Percentiles rank a stretch among this genome's conserved stretches.
Evolutionary conservation across 768 basidiomycete genomes (phyloP).

Genomic region (Mycena filopes): DNA sequence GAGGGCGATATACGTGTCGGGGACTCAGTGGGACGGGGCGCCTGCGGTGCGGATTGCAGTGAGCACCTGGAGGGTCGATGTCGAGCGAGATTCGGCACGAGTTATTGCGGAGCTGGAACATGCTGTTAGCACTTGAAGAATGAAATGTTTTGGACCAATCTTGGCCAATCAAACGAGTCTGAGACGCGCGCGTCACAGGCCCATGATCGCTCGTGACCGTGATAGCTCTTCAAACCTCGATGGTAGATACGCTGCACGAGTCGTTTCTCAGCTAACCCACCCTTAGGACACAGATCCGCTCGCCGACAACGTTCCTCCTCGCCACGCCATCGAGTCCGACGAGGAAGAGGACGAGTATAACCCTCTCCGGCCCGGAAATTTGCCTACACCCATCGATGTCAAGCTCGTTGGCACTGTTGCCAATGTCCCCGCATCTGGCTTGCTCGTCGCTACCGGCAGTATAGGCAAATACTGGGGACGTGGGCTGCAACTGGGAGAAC

Average conservation of each 20-base stretch:
- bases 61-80: constrained; percentile 31
- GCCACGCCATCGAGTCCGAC: constrained; percentile 73
- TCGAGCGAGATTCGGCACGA: constrained; percentile 17
- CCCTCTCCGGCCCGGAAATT: constrained; percentile 43
- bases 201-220: constrained; percentile 12
- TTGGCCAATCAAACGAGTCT: too few relatives aligned
- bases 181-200: too few relatives aligned
- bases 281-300: constrained; percentile 64
- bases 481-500: constrained; percentile 63
- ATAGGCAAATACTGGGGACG: constrained; percentile 61
- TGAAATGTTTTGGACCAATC: too few relatives aligned
- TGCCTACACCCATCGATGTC: constrained; percentile 41
- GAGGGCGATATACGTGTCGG: constrained; percentile 27
- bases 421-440: constrained; percentile 37
- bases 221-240: background rate
- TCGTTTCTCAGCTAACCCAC: background rate
- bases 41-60: constrained; percentile 29
- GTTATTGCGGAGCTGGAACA: constrained; percentile 23
- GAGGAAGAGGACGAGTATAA: constrained; percentile 74
- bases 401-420: constrained; percentile 48
- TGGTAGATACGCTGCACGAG: constrained; percentile 8
- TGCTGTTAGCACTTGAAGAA: background rate
- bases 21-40: constrained; percentile 22
- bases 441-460: constrained; percentile 60
- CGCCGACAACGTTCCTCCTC: constrained; percentile 65